Conservation (phyloP, 2,329 filamentous ascomycete genomes). For the Diaporthe caulivora region DNA sequence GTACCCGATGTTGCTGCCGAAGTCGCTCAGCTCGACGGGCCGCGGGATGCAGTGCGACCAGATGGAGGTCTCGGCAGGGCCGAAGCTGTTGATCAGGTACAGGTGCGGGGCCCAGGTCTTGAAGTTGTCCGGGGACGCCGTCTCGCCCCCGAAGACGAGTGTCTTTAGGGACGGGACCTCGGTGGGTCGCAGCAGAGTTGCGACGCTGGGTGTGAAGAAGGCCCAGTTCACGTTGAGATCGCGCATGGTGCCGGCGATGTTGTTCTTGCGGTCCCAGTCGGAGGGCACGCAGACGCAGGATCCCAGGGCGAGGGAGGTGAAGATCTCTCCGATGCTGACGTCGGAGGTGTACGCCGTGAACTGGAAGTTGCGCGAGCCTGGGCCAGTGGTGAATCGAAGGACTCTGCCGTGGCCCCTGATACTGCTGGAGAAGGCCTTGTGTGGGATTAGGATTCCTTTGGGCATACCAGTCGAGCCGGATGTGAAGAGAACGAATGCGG, state of each 20-base stretch:
- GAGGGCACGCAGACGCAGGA: slow-evolving; percentile 52
- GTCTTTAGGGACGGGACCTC: slow-evolving; percentile 34
- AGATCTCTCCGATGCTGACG: slow-evolving; percentile 44
- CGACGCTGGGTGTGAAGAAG: slow-evolving; percentile 31
- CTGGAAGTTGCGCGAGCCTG: slow-evolving; percentile 47
- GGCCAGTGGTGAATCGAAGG: slow-evolving; percentile 40
- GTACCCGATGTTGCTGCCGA: slow-evolving; percentile 38
- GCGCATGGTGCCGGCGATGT: slow-evolving; percentile 45
- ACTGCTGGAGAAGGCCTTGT: slow-evolving; percentile 41
- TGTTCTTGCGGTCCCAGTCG: slow-evolving; percentile 54
- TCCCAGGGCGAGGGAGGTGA: slow-evolving; percentile 42
- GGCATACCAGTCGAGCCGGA: slow-evolving; percentile 58
- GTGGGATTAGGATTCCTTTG: slow-evolving; percentile 32
- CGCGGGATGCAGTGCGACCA: slow-evolving; percentile 45
- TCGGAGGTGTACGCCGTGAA: slow-evolving; percentile 51
- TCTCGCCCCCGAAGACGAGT: slow-evolving; percentile 57
- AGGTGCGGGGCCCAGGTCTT: slow-evolving; percentile 59
- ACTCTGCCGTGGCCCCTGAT: slow-evolving; percentile 40
- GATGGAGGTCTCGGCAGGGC: slow-evolving; percentile 56
- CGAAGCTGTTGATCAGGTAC: slow-evolving; percentile 62
- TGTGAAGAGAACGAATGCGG: slow-evolving; percentile 35
- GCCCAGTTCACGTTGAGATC: slow-evolving; percentile 40
- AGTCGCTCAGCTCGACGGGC: slow-evolving; percentile 12
- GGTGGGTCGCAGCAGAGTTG: slow-evolving; percentile 24
- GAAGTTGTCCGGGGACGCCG: slow-evolving; percentile 64